A percentile compares a stretch with the other conserved stretches of the same genome.
Evolutionary conservation across 2,329 filamentous ascomycete genomes (phyloP).

Genomic region (Penicillium sp.): DNA sequence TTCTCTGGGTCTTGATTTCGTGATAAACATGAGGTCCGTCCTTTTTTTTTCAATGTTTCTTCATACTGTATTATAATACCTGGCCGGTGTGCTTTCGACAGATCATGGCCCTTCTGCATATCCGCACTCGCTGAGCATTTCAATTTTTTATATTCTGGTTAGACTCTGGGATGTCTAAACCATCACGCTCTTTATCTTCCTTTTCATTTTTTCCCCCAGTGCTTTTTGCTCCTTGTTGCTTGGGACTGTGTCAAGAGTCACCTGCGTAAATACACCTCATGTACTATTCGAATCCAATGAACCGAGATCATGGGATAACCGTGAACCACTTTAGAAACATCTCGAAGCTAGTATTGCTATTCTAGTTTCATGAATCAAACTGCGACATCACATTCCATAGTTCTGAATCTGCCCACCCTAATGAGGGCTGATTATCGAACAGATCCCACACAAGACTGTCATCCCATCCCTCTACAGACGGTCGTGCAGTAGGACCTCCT

Average conservation of each 20-base stretch:
- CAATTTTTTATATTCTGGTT: constrained; percentile 22
- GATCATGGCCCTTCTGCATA: constrained; percentile 24
- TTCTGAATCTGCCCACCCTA: constrained; percentile 27
- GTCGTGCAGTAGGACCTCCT: constrained; percentile 1
- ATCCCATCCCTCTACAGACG: constrained; percentile 22
- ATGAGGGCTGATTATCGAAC: constrained; percentile 26
- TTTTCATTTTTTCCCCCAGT: neutral
- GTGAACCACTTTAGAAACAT: neutral
- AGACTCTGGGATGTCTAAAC: constrained; percentile 25
- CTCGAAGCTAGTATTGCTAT: neutral
- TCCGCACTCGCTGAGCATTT: constrained; percentile 18
- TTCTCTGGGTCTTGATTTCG: constrained; percentile 69
- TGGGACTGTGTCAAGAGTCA: constrained; percentile 22
- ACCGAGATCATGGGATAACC: neutral
- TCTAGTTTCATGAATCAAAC: constrained; percentile 6
- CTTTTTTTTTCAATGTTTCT: neutral
- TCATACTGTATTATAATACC: constrained; percentile 38
- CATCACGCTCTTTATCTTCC: constrained; percentile 13
- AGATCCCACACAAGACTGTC: constrained; percentile 28
- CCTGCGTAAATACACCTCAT: constrained; percentile 24
- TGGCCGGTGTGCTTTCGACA: constrained; percentile 20
- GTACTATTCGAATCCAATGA: constrained; percentile 18
- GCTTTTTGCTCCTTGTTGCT: constrained; percentile 2
- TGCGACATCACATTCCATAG: constrained; percentile 22
- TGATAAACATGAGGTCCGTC: constrained; percentile 27